phyloP scores from a whole-genome alignment of 352 stramenopile species.

The Detonula confervacea region DNA sequence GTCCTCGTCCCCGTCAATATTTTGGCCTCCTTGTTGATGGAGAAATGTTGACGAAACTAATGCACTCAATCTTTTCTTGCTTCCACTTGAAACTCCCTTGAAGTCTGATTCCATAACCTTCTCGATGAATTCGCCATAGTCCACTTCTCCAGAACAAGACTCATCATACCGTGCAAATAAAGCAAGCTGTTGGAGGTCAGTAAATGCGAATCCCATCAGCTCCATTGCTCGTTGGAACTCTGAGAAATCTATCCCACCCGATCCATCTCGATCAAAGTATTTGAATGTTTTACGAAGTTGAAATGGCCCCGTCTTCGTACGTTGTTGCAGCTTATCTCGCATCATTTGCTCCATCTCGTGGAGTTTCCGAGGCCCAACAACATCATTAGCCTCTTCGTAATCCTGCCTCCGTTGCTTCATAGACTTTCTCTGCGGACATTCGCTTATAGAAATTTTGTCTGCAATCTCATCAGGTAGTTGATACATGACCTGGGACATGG shows the following conservation, averaged over 20 bases:
- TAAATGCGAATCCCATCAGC: constrained; percentile 75
- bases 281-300: constrained; percentile 73
- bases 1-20: constrained; percentile 58
- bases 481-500: constrained; percentile 66
- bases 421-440: constrained; percentile 47
- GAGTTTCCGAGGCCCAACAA: constrained; percentile 66
- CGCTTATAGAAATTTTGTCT: constrained; percentile 44
- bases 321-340: constrained; percentile 69
- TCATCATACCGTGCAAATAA: constrained; percentile 72
- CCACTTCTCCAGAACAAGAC: constrained; percentile 67
- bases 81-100: constrained; percentile 49
- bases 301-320: constrained; percentile 70
- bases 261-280: constrained; percentile 74
- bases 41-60: constrained; percentile 60
- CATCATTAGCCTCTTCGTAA: constrained; percentile 63
- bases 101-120: constrained; percentile 75
- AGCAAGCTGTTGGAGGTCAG: constrained; percentile 66
- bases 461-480: constrained; percentile 55
- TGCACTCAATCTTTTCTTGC: constrained; percentile 49
- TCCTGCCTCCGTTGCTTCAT: constrained; percentile 58
- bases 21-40: constrained; percentile 31
- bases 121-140: constrained; percentile 68
- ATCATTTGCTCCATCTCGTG: constrained; percentile 77
- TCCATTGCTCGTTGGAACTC: constrained; percentile 76
- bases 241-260: constrained; percentile 67